Conservation (phyloP, 768 basidiomycete species). For the Chalciporus chontae region DNA sequence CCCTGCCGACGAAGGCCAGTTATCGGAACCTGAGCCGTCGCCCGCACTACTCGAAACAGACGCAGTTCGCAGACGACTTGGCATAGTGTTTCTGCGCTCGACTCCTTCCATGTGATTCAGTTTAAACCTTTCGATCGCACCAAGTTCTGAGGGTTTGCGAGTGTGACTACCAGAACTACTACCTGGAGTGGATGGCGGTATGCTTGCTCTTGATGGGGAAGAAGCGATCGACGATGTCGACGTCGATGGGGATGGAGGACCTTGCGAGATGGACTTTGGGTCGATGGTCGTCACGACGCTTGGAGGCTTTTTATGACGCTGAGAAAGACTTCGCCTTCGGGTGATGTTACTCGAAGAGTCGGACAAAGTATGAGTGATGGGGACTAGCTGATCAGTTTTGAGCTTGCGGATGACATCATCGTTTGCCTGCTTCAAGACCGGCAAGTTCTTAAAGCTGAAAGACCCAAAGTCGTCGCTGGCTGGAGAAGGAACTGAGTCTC, state of each 20-base stretch:
- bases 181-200: constrained; percentile 70
- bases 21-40: constrained; percentile 75
- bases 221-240: constrained; percentile 91
- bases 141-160: constrained; percentile 88
- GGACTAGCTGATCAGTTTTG: constrained; percentile 84
- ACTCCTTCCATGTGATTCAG: constrained; percentile 73
- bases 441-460: constrained; percentile 97
- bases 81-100: constrained; percentile 79
- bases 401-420: constrained; percentile 97
- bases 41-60: constrained; percentile 82
- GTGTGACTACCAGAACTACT: constrained; percentile 52
- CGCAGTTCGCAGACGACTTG: constrained; percentile 82
- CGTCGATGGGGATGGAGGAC: constrained; percentile 88
- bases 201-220: constrained; percentile 74
- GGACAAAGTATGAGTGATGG: constrained; percentile 68
- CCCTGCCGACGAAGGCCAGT: constrained; percentile 59
- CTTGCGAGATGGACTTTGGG: constrained; percentile 57
- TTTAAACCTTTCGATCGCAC: constrained; percentile 87
- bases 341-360: constrained; percentile 57
- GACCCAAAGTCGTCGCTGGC: constrained; percentile 91
- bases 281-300: constrained; percentile 72
- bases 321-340: constrained; percentile 79
- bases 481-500: constrained; percentile 46
- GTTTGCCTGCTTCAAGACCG: constrained; percentile 94
- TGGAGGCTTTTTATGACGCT: constrained; percentile 74